Evolutionary conservation across 2,329 filamentous ascomycete species (phyloP).

Genomic region (Fusarium staphyleae): DNA sequence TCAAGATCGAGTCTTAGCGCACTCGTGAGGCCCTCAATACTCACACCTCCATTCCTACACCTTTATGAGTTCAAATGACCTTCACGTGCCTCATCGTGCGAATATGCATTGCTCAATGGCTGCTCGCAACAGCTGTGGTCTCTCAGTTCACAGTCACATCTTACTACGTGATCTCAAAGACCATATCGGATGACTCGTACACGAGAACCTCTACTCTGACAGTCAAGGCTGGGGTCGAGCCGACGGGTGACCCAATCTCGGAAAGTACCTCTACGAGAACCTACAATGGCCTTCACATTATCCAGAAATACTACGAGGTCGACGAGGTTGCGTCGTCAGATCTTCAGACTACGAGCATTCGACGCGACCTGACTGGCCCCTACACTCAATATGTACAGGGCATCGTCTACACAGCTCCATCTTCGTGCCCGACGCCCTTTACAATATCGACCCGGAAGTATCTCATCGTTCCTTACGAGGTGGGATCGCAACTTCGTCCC

Average conservation of each 20-base stretch:
- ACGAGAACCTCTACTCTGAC: conserved; percentile 13
- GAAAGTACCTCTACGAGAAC: conserved; percentile 11
- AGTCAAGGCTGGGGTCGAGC: conserved; percentile 18
- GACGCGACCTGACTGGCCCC: neutral
- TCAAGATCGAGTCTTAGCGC: too few species aligned
- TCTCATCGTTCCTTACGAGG: conserved; percentile 18
- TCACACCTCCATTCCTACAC: too few species aligned
- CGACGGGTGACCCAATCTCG: conserved; percentile 4
- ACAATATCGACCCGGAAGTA: conserved; percentile 28
- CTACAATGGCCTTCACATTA: conserved; percentile 28
- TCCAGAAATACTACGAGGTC: conserved; percentile 21
- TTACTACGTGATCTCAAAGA: conserved; percentile 19
- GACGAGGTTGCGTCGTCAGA: conserved; percentile 15
- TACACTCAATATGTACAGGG: conserved; percentile 28
- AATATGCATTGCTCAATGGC: neutral
- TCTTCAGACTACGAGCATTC: conserved; percentile 2
- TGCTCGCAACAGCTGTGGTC: conserved; percentile 5
- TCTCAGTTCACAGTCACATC: conserved; percentile 30
- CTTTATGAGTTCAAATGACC: neutral
- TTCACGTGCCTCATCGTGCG: neutral
- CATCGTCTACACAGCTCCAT: conserved; percentile 38
- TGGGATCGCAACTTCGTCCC: conserved; percentile 13
- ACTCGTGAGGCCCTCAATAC: too few species aligned
- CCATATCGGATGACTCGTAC: conserved; percentile 10
- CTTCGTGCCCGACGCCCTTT: conserved; percentile 41